Evolutionary conservation across 2,329 filamentous ascomycete genomes (phyloP), one percentile per base, ranked within the genome.

Genomic region (Fusarium protoensiforme): DNA sequence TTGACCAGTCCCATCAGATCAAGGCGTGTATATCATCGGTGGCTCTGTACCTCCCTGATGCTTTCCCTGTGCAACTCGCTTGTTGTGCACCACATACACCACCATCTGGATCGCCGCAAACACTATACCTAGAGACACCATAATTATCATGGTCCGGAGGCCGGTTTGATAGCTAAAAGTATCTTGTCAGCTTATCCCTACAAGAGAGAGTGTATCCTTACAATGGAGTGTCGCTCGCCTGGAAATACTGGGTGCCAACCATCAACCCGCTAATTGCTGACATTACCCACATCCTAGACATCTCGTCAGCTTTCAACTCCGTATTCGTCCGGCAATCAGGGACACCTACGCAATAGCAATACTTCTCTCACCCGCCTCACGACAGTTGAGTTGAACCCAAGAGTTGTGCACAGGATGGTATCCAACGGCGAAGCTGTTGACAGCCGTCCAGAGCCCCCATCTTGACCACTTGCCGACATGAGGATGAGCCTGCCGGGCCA

Each of bases 331-430:
- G n/a, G 10, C 4, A 4, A 1, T 10, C 7, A 22, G 5, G 11
- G 9, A 35, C 31, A 67, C 67, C 2, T 57, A 69, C 64, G 64
- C 67, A 20, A 88, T 84, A 11, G 79, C 81, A 51, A 88, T 85
- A 66, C 85, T 88, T 53, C 85, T 77, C 73, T 88, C 86, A 1
- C 82, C 77, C 0, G 84, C 76, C 31, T 83, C 83, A 7, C 78
- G 78, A 72, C 85, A 87, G 72, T 88, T 88, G 9, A 87, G 75
- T 69, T 87, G 85, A 13, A 87, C 80, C 86, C 86, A 88, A 1
- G 84, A 83, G 74, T 87, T 88, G 64, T 87, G 85, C 1, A 86
- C 80, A 0, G 86, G 86, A 72, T 88, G 86, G 69, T 88, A 88
- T 0, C 86, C 84, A 2, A 88, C 86, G 0, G 86, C 85, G 39